These are phyloP conservation scores for Aureococcus anophagefferens DNA, from an alignment of 108 stramenopile genomes.

Conservation along the genomic window DNA sequence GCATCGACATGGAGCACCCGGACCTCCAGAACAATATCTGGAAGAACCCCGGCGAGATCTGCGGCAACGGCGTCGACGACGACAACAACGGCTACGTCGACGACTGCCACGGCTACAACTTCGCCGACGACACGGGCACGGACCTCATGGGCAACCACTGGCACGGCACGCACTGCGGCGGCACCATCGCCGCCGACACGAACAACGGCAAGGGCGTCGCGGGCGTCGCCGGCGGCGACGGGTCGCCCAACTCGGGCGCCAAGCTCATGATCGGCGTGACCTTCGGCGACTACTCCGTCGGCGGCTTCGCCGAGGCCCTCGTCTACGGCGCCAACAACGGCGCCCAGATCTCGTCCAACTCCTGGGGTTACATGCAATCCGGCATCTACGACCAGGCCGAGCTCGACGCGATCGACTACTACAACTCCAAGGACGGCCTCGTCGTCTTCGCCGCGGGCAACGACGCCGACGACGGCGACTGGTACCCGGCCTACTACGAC, in stretches of 20 bases:
- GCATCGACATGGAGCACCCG: background rate
- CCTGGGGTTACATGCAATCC: slow-evolving; percentile 3
- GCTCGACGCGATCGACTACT: slow-evolving; percentile 9
- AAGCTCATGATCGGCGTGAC: slow-evolving; percentile 7
- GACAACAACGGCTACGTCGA: background rate
- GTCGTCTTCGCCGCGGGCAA: slow-evolving; percentile 27
- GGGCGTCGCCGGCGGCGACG: background rate
- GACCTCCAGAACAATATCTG: background rate
- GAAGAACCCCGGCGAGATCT: background rate
- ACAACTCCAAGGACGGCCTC: slow-evolving; percentile 1
- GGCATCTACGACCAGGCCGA: background rate
- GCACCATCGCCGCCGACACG: slow-evolving; percentile 14
- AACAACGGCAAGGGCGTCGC: slow-evolving; percentile 7
- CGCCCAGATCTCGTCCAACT: slow-evolving; percentile 11
- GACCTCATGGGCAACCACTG: background rate
- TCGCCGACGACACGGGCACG: background rate
- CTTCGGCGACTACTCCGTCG: background rate
- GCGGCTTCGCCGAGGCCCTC: slow-evolving; percentile 1
- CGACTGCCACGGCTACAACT: background rate
- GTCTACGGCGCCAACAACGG: slow-evolving; percentile 1
- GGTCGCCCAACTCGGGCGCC: slow-evolving; percentile 2
- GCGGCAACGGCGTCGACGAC: background rate
- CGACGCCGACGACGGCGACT: slow-evolving; percentile 8
- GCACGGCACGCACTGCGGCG: slow-evolving; percentile 25
- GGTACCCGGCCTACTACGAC: slow-evolving; percentile 4